A percentile compares a stretch with the other conserved stretches of the same genome.
Conservation (phyloP, 2,329 filamentous ascomycete genomes). For the Fusarium acutatum region DNA sequence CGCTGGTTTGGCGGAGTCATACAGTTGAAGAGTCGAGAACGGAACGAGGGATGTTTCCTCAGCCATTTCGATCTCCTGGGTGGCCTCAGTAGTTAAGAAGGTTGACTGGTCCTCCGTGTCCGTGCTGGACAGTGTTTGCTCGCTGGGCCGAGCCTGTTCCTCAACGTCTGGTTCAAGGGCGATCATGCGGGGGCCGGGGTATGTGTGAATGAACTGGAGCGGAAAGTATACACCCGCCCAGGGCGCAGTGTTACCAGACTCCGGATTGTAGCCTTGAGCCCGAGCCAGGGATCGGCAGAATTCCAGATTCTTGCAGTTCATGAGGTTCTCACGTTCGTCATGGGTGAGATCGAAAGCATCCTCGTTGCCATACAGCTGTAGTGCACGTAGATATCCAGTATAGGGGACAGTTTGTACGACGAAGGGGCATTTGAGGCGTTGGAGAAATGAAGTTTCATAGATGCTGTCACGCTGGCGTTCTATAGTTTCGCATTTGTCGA, state of each 20-base stretch:
- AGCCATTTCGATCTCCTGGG: neutral
- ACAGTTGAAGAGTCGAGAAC: neutral
- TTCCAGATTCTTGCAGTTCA: constrained; percentile 1
- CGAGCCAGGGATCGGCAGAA: neutral
- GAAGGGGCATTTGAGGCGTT: neutral
- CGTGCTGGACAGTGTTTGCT: neutral
- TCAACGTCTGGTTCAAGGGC: neutral
- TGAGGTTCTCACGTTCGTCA: neutral
- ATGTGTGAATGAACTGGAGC: neutral
- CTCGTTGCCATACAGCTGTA: constrained; percentile 21
- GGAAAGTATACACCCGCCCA: constrained; percentile 14
- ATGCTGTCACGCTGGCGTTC: neutral
- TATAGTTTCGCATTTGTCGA: constrained; percentile 1
- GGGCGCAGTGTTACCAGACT: neutral
- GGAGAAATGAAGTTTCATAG: neutral
- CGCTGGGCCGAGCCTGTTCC: neutral
- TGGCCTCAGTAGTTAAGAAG: neutral
- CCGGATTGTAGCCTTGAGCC: neutral
- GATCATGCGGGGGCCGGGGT: neutral
- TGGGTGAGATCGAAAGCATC: neutral
- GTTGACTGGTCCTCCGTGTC: neutral
- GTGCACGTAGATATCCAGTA: constrained; percentile 6
- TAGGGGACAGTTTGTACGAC: constrained; percentile 4
- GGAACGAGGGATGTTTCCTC: neutral
- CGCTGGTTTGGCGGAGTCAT: neutral